A percentile compares a stretch with the other conserved stretches of the same genome.
phyloP scores from a whole-genome alignment of 1,284 basidiomycete genomes.

The Microbotryum violaceum region DNA sequence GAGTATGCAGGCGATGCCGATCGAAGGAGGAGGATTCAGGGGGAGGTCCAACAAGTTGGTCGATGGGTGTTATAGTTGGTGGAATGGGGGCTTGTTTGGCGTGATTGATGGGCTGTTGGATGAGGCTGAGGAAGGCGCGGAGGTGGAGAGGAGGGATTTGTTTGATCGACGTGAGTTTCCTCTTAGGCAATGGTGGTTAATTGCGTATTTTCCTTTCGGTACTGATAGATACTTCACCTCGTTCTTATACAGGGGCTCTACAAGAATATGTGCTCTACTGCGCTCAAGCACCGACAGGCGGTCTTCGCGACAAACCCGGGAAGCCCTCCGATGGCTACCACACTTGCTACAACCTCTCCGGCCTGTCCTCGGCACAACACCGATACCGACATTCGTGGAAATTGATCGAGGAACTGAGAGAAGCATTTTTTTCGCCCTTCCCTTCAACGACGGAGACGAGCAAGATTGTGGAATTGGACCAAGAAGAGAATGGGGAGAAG shows the following conservation, averaged over 20 bases:
- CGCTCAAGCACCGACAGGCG: constrained; percentile 75
- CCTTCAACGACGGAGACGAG: background rate
- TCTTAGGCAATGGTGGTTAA: background rate
- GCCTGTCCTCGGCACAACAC: constrained; percentile 81
- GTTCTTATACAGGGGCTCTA: constrained; percentile 51
- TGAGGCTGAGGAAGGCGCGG: constrained; percentile 34
- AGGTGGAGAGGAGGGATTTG: constrained; percentile 31
- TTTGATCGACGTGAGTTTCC: constrained; percentile 42
- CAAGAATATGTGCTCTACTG: constrained; percentile 83
- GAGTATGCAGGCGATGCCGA: constrained; percentile 73
- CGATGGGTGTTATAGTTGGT: constrained; percentile 98
- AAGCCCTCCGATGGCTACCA: constrained; percentile 89
- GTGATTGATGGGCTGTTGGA: constrained; percentile 57
- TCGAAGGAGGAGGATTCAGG: constrained; percentile 84
- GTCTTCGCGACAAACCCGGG: constrained; percentile 88
- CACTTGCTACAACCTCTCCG: constrained; percentile 80
- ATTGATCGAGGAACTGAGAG: constrained; percentile 44
- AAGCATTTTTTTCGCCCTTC: constrained; percentile 42
- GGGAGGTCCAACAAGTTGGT: constrained; percentile 96
- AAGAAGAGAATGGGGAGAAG: background rate
- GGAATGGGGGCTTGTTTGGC: constrained; percentile 85
- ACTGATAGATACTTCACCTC: background rate
- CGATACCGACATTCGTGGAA: constrained; percentile 51
- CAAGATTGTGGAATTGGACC: constrained; percentile 38
- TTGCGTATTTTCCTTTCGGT: constrained; percentile 10